phyloP scores from a whole-genome alignment of 768 basidiomycete species.

The Butyriboletus loyo region DNA sequence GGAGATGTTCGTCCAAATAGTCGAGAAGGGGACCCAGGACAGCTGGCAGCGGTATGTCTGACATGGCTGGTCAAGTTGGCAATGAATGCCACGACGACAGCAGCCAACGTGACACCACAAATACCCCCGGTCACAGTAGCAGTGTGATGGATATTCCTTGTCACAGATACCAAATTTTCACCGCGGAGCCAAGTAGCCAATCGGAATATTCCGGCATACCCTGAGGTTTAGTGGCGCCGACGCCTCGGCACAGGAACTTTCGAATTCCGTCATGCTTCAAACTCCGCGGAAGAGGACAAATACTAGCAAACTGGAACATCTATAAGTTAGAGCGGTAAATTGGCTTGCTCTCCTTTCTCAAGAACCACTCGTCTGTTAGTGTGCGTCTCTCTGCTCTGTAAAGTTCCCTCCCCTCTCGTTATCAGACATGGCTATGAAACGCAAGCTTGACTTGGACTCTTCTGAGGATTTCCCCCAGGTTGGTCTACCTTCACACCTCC shows the following conservation, averaged over 20 bases:
- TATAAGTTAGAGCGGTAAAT: constrained; percentile 34
- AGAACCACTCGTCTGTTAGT: constrained; percentile 13
- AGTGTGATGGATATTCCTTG: constrained; percentile 4
- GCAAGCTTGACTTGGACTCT: constrained; percentile 64
- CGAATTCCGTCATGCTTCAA: constrained; percentile 15
- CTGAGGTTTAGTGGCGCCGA: constrained; percentile 5
- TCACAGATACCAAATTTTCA: constrained; percentile 17
- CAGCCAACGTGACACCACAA: constrained; percentile 16
- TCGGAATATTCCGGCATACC: constrained; percentile 24
- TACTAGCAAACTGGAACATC: constrained; percentile 20
- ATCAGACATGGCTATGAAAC: constrained; percentile 63
- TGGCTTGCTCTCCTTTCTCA: constrained; percentile 23
- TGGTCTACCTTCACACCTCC: constrained; percentile 19
- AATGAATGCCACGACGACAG: constrained; percentile 24
- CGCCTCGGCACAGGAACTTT: constrained; percentile 14
- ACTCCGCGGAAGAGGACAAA: constrained; percentile 29
- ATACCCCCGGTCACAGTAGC: constrained; percentile 13
- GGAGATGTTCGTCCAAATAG: constrained; percentile 53
- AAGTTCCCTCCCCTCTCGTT: constrained; percentile 7
- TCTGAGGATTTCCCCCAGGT: constrained; percentile 54
- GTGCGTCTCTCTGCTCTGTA: constrained; percentile 1
- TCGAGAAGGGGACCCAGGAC: constrained; percentile 53
- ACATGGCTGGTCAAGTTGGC: constrained; percentile 8
- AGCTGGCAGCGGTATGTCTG: constrained; percentile 41
- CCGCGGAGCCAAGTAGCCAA: constrained; percentile 19